phyloP scores from a whole-genome alignment of 73 alveolate species.

The Tetrahymena malaccensis region DNA sequence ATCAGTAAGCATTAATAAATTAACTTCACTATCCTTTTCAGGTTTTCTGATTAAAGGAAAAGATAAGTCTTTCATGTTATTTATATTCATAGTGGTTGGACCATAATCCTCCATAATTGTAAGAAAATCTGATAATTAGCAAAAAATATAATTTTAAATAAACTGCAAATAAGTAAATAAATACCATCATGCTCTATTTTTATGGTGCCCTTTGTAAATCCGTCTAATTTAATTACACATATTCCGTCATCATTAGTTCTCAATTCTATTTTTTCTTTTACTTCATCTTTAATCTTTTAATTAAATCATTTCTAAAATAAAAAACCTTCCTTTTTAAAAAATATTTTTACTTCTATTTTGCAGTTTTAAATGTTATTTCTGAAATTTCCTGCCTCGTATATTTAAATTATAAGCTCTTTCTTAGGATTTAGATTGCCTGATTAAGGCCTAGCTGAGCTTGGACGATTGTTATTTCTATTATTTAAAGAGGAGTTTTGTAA shows the following conservation, averaged over 20 bases:
- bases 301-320: background rate
- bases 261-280: background rate
- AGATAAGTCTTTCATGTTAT: background rate
- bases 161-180: too few species aligned
- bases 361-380: background rate
- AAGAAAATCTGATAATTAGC: background rate
- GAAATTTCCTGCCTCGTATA: background rate
- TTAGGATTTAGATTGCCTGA: background rate
- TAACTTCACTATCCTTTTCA: background rate
- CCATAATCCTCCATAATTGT: background rate
- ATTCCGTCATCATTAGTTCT: background rate
- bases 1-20: background rate
- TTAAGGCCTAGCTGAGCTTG: background rate
- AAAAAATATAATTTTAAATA: too few species aligned
- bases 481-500: background rate
- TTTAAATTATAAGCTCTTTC: background rate
- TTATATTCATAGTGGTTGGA: background rate
- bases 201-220: background rate
- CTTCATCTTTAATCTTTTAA: background rate
- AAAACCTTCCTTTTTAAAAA: background rate
- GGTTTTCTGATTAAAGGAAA: background rate
- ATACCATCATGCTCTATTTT: background rate
- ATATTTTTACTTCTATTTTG: background rate
- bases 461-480: background rate
- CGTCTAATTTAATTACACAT: background rate